Evolutionary conservation across 331 rosid genomes (phyloP).

Genomic region (Pyrus hybrid): DNA sequence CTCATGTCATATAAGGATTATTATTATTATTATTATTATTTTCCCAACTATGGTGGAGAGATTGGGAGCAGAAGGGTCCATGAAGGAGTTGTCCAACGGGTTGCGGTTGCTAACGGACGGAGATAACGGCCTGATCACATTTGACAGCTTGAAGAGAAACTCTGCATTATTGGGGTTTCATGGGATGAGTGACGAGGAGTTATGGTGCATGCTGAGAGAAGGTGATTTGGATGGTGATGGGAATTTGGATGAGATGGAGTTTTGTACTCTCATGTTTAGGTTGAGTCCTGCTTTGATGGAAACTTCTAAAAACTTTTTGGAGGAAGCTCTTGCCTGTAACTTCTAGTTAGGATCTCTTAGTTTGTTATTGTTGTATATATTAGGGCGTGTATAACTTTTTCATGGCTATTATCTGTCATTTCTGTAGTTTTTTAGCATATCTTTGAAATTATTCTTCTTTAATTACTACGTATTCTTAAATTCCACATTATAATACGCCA

Average conservation of each 20-base stretch:
- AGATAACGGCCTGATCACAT: conserved; percentile 55
- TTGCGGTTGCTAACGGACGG: conserved; percentile 56
- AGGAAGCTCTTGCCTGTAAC: conserved; percentile 24
- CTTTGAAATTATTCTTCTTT: background rate
- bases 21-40: conserved; percentile 1
- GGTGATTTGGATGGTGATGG: conserved; percentile 87
- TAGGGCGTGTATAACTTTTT: background rate
- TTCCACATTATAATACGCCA: no score
- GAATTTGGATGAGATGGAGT: conserved; percentile 66
- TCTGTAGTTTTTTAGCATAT: background rate
- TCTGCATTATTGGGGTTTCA: conserved; percentile 62
- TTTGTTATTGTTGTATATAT: background rate
- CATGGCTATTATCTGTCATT: background rate
- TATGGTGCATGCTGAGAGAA: conserved; percentile 63
- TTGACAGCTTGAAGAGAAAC: conserved; percentile 74
- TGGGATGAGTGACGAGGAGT: conserved; percentile 61
- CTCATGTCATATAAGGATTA: no score
- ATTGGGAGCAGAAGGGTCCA: conserved; percentile 63
- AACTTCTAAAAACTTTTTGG: conserved; percentile 38
- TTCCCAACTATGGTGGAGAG: conserved; percentile 75
- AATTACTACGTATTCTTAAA: background rate
- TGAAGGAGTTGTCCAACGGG: conserved; percentile 69
- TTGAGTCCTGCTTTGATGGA: conserved; percentile 77
- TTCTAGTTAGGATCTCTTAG: background rate
- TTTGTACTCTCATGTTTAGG: conserved; percentile 77